phyloP scores from a whole-genome alignment of 2,329 filamentous ascomycete genomes.

The Ceratocystis variospora region DNA sequence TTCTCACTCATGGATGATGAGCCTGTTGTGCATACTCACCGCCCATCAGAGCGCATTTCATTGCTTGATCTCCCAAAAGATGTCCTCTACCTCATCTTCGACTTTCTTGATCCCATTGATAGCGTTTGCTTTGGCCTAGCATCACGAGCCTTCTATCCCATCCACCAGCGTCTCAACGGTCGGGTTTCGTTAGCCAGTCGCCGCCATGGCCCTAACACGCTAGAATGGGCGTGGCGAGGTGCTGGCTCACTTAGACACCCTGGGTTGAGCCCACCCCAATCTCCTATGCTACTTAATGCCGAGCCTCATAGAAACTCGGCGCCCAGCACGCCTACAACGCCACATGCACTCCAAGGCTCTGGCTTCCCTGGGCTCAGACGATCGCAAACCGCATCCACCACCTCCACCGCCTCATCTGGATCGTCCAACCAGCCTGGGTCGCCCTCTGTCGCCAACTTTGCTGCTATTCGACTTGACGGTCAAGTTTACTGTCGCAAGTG shows the following conservation, averaged over 20 bases:
- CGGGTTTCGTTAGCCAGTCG: constrained; percentile 42
- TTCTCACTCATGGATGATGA: constrained; percentile 49
- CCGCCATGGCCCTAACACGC: constrained; percentile 46
- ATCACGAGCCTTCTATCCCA: constrained; percentile 43
- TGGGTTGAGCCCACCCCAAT: constrained; percentile 13
- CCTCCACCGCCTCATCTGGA: constrained; percentile 15
- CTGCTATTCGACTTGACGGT: constrained; percentile 39
- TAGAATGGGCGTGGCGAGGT: constrained; percentile 50
- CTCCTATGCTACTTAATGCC: constrained; percentile 7
- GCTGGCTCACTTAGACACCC: constrained; percentile 33
- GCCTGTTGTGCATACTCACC: constrained; percentile 36
- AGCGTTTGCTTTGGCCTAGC: constrained; percentile 48
- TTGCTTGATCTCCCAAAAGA: constrained; percentile 43
- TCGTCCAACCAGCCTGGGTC: constrained; percentile 16
- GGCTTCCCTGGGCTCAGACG: not conserved
- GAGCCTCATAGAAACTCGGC: not conserved
- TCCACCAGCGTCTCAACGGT: constrained; percentile 44
- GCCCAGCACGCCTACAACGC: constrained; percentile 8
- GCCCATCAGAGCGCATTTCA: constrained; percentile 33
- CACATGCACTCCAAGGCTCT: constrained; percentile 13
- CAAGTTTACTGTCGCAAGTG: constrained; percentile 51
- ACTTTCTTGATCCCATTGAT: constrained; percentile 51
- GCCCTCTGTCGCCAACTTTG: constrained; percentile 26
- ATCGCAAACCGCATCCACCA: not conserved
- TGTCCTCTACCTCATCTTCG: constrained; percentile 46